These are phyloP conservation scores for Epichloe sylvatica DNA, from an alignment of 2,329 filamentous ascomycete species.

Conservation along the genomic window DNA sequence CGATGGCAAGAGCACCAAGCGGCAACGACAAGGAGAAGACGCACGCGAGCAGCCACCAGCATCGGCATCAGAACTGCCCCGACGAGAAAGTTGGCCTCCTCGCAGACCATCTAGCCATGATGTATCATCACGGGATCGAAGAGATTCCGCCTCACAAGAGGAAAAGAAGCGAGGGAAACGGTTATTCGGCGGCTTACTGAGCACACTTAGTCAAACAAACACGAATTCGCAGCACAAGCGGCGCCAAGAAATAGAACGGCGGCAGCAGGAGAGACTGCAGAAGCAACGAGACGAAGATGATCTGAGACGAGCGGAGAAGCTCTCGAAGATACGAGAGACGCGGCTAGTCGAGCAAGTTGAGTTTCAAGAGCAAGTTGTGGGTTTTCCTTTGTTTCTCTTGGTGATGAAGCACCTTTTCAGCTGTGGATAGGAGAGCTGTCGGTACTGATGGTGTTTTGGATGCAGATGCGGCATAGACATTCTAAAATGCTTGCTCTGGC, in stretches of 20 bases:
- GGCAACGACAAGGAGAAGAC: slow-evolving; percentile 12
- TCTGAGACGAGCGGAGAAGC: slow-evolving; percentile 49
- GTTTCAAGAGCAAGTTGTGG: slow-evolving; percentile 63
- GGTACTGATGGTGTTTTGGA: slow-evolving; percentile 8
- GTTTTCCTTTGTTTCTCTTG: background rate
- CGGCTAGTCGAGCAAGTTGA: slow-evolving; percentile 56
- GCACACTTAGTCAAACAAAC: slow-evolving; percentile 61
- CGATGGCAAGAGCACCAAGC: slow-evolving; percentile 9
- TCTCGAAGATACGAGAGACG: slow-evolving; percentile 45
- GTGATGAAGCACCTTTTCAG: background rate
- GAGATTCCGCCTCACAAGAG: slow-evolving; percentile 33
- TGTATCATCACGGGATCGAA: slow-evolving; percentile 8
- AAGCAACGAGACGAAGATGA: slow-evolving; percentile 59
- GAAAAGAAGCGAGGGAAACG: slow-evolving; percentile 76
- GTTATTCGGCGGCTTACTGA: slow-evolving; percentile 71
- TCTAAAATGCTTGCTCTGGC: slow-evolving; percentile 57
- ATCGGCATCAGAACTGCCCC: background rate
- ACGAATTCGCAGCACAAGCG: slow-evolving; percentile 50
- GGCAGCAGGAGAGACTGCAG: slow-evolving; percentile 62
- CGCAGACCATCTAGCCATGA: slow-evolving; percentile 3
- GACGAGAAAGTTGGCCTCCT: background rate
- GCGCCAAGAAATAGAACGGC: slow-evolving; percentile 67
- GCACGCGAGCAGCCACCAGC: slow-evolving; percentile 6
- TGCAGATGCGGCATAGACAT: slow-evolving; percentile 64
- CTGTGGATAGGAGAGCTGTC: background rate